phyloP scores from a whole-genome alignment of 2,329 filamentous ascomycete species.

The Pestalotiopsis sp. region DNA sequence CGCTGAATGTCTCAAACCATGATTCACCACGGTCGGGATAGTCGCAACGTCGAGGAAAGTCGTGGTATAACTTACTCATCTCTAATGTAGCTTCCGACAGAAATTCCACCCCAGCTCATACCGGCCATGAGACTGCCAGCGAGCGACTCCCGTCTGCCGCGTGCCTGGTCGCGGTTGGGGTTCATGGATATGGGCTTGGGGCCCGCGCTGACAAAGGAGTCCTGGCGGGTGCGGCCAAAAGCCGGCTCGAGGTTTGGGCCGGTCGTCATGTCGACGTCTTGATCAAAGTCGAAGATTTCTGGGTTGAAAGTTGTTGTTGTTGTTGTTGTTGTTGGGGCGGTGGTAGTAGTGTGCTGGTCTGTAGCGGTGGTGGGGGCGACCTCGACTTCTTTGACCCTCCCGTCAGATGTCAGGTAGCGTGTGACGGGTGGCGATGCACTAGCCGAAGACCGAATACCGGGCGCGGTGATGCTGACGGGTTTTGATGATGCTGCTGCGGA shows the following conservation, averaged over 20 bases:
- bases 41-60: conserved; percentile 11
- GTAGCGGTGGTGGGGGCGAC: conserved; percentile 14
- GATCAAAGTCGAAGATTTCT: conserved; percentile 23
- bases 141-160: conserved; percentile 62
- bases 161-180: conserved; percentile 61
- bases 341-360: conserved; percentile 22
- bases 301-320: not conserved
- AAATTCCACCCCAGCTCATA: conserved; percentile 97
- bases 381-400: conserved; percentile 15
- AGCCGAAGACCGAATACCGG: conserved; percentile 23
- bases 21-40: conserved; percentile 11
- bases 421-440: conserved; percentile 22
- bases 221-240: conserved; percentile 61
- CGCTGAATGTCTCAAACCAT: conserved; percentile 21
- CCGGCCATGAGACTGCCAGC: conserved; percentile 73
- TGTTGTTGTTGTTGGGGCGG: not conserved
- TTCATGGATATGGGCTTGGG: conserved; percentile 71
- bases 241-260: conserved; percentile 61
- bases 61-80: conserved; percentile 79
- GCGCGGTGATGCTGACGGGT: conserved; percentile 37
- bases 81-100: conserved; percentile 93
- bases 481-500: conserved; percentile 32
- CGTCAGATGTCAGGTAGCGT: conserved; percentile 18
- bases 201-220: conserved; percentile 67
- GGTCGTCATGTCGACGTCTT: conserved; percentile 58